Evolutionary conservation across 73 alveolate genomes (phyloP).

Genomic region (Tetrahymena elliotti): DNA sequence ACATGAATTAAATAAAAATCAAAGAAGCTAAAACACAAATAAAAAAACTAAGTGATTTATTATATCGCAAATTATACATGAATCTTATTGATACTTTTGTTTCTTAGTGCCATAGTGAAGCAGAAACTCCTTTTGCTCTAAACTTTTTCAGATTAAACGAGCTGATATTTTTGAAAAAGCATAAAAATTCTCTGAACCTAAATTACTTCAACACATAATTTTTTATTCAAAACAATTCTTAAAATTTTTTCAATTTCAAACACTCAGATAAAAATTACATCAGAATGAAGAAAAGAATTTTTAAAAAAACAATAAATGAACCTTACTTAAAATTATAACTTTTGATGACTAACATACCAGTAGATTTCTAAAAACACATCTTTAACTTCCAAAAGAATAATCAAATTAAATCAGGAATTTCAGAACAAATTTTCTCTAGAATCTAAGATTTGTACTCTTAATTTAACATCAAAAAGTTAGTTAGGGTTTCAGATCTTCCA

Average conservation of each 20-base stretch:
- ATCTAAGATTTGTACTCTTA: not conserved
- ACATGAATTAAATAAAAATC: not conserved
- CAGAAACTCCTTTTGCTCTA: not conserved
- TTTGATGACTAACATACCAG: not conserved
- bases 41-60: not conserved
- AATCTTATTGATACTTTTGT: not conserved
- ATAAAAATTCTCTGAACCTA: not conserved
- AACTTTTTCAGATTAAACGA: not conserved
- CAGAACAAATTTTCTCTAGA: not conserved
- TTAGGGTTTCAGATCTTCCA: not conserved
- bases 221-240: not conserved
- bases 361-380: not conserved
- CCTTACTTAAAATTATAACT: not conserved
- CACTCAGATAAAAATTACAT: not conserved
- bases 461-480: not conserved
- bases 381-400: not conserved
- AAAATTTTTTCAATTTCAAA: not conserved
- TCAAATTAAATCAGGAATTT: not conserved
- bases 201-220: not conserved
- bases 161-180: not conserved
- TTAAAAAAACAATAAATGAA: not conserved
- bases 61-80: not conserved
- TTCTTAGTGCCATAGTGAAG: not conserved
- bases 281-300: not conserved
- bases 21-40: not conserved